Evolutionary conservation across 2,329 filamentous ascomycete species (phyloP), one percentile per base, ranked within the genome.

Genomic region (Aspergillus flavus): DNA sequence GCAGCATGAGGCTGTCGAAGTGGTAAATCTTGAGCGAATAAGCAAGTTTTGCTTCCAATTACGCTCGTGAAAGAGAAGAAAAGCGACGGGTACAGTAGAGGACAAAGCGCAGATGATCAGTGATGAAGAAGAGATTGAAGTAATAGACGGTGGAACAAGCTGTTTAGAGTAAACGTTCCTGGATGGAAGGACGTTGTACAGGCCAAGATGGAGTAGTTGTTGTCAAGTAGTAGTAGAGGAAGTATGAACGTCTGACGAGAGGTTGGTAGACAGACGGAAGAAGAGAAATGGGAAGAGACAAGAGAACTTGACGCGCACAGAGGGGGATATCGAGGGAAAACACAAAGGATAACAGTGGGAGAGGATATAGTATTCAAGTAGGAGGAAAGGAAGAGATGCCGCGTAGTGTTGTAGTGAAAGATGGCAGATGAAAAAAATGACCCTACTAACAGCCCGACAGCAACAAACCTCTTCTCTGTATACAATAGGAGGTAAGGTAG

Each of bases 241-340:
- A 65, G 59, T 65, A 65, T 60, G 62, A 62, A 62, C 46, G 50
- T 62, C 56, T 28, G 61, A 61, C 48, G 62, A 61, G 16, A 62
- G 55, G 61, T 59, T 58, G 62, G 34, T 28, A 62, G 65, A 62
- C 23, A 45, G 58, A 61, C 48, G 56, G 48, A 54, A 62, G 56
- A 52, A 61, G 61, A 36, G 12, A 57, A 57, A 50, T 23, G 32
- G 30, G 50, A 61, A 59, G 41, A 57, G 52, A 57, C 48, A 54
- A 61, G 50, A 55, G 23, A 28, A 28, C 12, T 19, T 39, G 32
- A 39, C 23, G 36, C 7, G 48, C 19, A n/a, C 39, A 32, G 46
- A 32, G 16, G 16, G 28, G 48, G 16, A 9, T 19, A 32, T 52
- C 28, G 30, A 55, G 61, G 53, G 61, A 63, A 62, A 59, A 62